These are phyloP conservation scores for Talaromyces verruculosus DNA, from an alignment of 2,329 filamentous ascomycete genomes.

Conservation along the genomic window DNA sequence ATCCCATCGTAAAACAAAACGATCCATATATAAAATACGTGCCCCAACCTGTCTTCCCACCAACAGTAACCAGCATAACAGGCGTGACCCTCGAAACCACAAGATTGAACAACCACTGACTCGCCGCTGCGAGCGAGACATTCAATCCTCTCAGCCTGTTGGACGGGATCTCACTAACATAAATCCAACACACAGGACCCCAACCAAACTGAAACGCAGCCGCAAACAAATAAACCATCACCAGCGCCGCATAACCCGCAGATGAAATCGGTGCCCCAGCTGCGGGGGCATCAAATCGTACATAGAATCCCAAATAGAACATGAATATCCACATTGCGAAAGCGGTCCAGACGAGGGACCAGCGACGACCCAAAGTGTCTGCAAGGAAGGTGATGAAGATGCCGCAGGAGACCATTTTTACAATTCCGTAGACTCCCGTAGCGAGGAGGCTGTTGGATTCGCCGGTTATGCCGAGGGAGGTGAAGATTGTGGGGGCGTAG, in stretches of 20 bases:
- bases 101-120: conserved; percentile 72
- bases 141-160: conserved; percentile 64
- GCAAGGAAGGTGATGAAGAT: conserved; percentile 58
- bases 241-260: conserved; percentile 66
- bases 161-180: conserved; percentile 68
- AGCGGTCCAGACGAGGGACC: conserved; percentile 47
- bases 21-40: conserved; percentile 21
- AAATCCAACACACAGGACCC: conserved; percentile 70
- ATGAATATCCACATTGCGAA: conserved; percentile 58
- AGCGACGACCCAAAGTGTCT: conserved; percentile 49
- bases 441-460: conserved; percentile 53
- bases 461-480: conserved; percentile 51
- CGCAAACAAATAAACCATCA: conserved; percentile 52
- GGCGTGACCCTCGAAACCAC: conserved; percentile 65
- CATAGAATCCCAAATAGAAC: conserved; percentile 9
- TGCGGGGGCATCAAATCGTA: conserved; percentile 40
- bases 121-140: conserved; percentile 65
- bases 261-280: conserved; percentile 54
- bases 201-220: conserved; percentile 46
- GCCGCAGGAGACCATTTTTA: conserved; percentile 66
- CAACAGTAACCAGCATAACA: conserved; percentile 52
- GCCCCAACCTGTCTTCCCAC: conserved; percentile 19
- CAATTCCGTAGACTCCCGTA: conserved; percentile 60
- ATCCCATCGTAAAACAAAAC: conserved; percentile 33
- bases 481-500: conserved; percentile 62